Evolutionary conservation across 2,329 filamentous ascomycete genomes (phyloP).

Genomic region (Catunica adiposa): DNA sequence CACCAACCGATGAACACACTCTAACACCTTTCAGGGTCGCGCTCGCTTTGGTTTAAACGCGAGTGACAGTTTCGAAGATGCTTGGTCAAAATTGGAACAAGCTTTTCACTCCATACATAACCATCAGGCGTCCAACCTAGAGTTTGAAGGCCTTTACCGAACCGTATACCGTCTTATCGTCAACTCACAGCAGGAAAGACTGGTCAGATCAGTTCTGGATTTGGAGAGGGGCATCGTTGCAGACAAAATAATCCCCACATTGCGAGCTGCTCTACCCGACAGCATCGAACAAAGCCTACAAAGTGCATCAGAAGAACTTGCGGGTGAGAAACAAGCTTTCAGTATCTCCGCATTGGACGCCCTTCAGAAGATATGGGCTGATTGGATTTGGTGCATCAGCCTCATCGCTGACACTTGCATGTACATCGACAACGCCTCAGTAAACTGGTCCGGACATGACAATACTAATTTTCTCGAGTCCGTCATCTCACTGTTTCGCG

Average conservation of each 20-base stretch:
- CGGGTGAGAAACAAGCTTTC: slow-evolving; percentile 27
- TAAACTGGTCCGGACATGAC: slow-evolving; percentile 42
- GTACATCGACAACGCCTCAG: slow-evolving; percentile 79
- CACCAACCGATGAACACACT: not conserved
- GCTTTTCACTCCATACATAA: slow-evolving; percentile 80
- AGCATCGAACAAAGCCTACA: not conserved
- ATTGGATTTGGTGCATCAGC: slow-evolving; percentile 83
- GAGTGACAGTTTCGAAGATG: not conserved
- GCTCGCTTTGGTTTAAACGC: not conserved
- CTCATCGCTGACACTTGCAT: slow-evolving; percentile 95
- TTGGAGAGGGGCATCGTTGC: slow-evolving; percentile 47
- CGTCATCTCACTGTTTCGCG: slow-evolving; percentile 75
- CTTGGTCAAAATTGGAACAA: not conserved
- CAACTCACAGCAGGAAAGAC: slow-evolving; percentile 63
- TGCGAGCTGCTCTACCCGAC: not conserved
- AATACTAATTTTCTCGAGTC: slow-evolving; percentile 74
- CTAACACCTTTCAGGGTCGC: too few relatives aligned
- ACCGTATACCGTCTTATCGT: slow-evolving; percentile 87
- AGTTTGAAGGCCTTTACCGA: slow-evolving; percentile 90
- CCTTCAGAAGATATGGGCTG: slow-evolving; percentile 65
- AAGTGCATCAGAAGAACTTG: not conserved
- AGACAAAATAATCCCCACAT: not conserved
- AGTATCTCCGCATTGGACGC: slow-evolving; percentile 53
- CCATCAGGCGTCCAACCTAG: slow-evolving; percentile 75
- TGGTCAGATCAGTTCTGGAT: slow-evolving; percentile 65